phyloP scores from a whole-genome alignment of 768 basidiomycete species.

The Boletus eberwhitei region DNA sequence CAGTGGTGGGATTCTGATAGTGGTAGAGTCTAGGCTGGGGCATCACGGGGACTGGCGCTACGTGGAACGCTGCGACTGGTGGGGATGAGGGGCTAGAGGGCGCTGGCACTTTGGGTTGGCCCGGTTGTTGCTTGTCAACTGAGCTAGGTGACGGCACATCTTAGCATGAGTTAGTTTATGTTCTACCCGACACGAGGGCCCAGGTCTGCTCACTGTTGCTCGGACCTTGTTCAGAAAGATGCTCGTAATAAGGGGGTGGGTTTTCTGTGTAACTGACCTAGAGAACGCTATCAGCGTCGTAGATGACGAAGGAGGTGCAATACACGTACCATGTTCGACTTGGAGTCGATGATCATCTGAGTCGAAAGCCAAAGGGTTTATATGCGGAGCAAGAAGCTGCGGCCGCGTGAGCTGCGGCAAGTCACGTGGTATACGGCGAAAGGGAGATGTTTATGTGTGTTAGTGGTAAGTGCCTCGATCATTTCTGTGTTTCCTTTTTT shows the following conservation, averaged over 20 bases:
- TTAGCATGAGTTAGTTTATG: conserved; percentile 1
- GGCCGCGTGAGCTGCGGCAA: conserved; percentile 17
- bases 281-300: neutral
- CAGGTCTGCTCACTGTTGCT: conserved; percentile 25
- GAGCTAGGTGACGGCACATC: conserved; percentile 4
- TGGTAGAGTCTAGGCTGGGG: conserved; percentile 56
- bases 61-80: conserved; percentile 20
- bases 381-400: no score
- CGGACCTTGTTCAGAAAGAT: conserved; percentile 27
- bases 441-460: conserved; percentile 13
- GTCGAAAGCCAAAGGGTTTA: neutral
- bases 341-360: conserved; percentile 27
- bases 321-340: conserved; percentile 25
- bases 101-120: conserved; percentile 1
- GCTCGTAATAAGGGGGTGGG: conserved; percentile 55
- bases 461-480: conserved; percentile 10
- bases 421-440: conserved; percentile 19
- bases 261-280: conserved; percentile 31
- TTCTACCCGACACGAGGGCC: neutral
- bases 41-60: conserved; percentile 33
- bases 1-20: conserved; percentile 62
- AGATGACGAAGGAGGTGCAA: neutral
- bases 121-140: conserved; percentile 15
- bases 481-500: conserved; percentile 4
- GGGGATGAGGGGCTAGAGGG: conserved; percentile 9